These are phyloP conservation scores for Talaromyces adpressus DNA, from an alignment of 495 filamentous ascomycete genomes.

Conservation along the genomic window DNA sequence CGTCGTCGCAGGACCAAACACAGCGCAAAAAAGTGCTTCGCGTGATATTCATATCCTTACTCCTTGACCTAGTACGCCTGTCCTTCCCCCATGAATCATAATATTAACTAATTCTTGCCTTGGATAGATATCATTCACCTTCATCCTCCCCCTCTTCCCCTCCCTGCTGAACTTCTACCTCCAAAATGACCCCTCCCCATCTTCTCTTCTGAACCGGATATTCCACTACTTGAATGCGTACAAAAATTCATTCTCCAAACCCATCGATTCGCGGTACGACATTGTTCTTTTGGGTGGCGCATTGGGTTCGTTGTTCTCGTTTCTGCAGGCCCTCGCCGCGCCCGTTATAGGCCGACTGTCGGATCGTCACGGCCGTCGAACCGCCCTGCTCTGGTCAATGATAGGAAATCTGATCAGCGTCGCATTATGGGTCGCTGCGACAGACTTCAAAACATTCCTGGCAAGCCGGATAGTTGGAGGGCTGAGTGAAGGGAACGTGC, in stretches of 20 bases:
- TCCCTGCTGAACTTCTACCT: constrained; percentile 94
- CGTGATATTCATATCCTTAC: constrained; percentile 66
- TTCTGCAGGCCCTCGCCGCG: constrained; percentile 88
- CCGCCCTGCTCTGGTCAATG: constrained; percentile 88
- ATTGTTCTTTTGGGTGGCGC: constrained; percentile 94
- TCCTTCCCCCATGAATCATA: background rate
- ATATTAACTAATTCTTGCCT: constrained; percentile 4
- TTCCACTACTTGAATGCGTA: constrained; percentile 85
- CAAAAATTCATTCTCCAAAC: constrained; percentile 86
- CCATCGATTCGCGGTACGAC: constrained; percentile 94
- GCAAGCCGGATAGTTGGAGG: constrained; percentile 88
- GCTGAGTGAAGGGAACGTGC: constrained; percentile 93
- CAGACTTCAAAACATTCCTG: constrained; percentile 92
- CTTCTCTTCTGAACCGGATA: constrained; percentile 66
- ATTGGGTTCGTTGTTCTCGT: constrained; percentile 84
- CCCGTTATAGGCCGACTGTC: constrained; percentile 85
- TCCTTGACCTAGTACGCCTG: constrained; percentile 57
- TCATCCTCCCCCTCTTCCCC: constrained; percentile 94
- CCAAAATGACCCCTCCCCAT: constrained; percentile 46
- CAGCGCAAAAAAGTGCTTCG: constrained; percentile 74
- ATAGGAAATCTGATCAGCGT: constrained; percentile 89
- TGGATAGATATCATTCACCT: constrained; percentile 77
- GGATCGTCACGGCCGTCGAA: constrained; percentile 82
- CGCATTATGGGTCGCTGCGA: constrained; percentile 85
- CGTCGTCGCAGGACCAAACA: constrained; percentile 9